Percentiles rank a stretch among this genome's conserved stretches.
These are phyloP conservation scores for Colletotrichum phormii DNA, from an alignment of 2,329 filamentous ascomycete genomes.

Conservation along the genomic window DNA sequence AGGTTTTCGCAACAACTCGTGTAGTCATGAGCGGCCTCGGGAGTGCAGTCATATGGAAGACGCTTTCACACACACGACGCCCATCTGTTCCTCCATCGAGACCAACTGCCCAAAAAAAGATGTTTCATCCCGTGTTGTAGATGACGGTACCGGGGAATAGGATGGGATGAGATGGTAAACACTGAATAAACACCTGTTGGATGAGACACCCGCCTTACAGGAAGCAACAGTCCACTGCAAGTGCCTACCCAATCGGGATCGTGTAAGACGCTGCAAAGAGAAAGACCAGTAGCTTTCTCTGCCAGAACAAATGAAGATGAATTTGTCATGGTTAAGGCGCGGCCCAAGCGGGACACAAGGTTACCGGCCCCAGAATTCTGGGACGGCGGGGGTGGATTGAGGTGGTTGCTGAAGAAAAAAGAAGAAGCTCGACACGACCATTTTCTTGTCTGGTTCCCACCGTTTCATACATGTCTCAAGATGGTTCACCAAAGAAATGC, in stretches of 20 bases:
- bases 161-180: constrained; percentile 24
- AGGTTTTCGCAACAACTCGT: too few relatives aligned
- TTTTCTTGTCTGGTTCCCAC: neutral
- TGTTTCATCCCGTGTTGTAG: constrained; percentile 35
- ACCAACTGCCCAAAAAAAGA: neutral
- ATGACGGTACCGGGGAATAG: constrained; percentile 4
- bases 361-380: neutral
- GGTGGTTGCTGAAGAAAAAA: neutral
- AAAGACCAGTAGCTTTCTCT: neutral
- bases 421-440: constrained; percentile 2
- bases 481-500: neutral
- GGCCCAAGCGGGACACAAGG: constrained; percentile 21
- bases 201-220: constrained; percentile 18
- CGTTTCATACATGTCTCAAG: constrained; percentile 38
- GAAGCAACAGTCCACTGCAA: neutral
- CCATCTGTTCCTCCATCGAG: neutral
- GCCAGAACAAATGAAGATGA: neutral
- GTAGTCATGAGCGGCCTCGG: neutral
- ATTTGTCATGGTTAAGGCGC: constrained; percentile 34
- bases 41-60: neutral
- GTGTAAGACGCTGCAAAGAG: neutral
- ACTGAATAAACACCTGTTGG: constrained; percentile 33
- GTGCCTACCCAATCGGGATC: neutral
- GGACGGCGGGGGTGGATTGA: neutral
- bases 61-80: neutral